These are phyloP conservation scores for Pleurostoma richardsiae DNA, from an alignment of 2,329 filamentous ascomycete genomes.

Conservation along the genomic window DNA sequence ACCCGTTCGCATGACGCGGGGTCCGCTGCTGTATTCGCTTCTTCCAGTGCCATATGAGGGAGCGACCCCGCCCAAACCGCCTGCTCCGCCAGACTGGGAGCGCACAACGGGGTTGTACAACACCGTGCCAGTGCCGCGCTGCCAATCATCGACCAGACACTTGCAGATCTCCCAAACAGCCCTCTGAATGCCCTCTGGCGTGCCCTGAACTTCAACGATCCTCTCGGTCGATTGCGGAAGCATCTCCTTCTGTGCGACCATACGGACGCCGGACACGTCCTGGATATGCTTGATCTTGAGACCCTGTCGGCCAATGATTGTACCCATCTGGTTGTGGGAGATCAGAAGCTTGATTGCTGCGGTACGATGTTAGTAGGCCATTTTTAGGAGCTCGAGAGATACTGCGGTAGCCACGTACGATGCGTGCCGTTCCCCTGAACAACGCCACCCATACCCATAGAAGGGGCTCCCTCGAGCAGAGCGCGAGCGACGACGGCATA, in stretches of 20 bases:
- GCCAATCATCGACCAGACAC: conserved; percentile 95
- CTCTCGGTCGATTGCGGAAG: conserved; percentile 97
- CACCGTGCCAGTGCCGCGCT: conserved; percentile 93
- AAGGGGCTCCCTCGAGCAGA: conserved; percentile 85
- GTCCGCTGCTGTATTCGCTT: conserved; percentile 53
- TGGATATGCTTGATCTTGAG: conserved; percentile 99
- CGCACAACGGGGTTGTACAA: conserved; percentile 95
- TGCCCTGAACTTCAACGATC: conserved; percentile 94
- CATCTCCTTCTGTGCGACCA: conserved; percentile 99
- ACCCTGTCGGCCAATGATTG: conserved; percentile 93
- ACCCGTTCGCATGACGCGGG: conserved; percentile 87
- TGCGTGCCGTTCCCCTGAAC: conserved; percentile 86
- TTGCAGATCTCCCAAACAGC: conserved; percentile 99
- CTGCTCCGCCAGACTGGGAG: conserved; percentile 62
- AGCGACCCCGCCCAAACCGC: conserved; percentile 23
- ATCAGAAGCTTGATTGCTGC: conserved; percentile 95
- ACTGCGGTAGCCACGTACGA: conserved; percentile 57
- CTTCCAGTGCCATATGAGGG: conserved; percentile 40
- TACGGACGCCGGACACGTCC: conserved; percentile 91
- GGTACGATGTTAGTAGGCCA: conserved; percentile 16
- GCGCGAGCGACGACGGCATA: conserved; percentile 91
- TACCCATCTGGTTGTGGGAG: conserved; percentile 99
- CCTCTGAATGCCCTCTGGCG: conserved; percentile 90
- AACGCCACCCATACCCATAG: conserved; percentile 93
- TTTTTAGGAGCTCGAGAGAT: neutral